These are phyloP conservation scores for Talaromyces pinophilus DNA, from an alignment of 2,329 filamentous ascomycete genomes.

Conservation along the genomic window DNA sequence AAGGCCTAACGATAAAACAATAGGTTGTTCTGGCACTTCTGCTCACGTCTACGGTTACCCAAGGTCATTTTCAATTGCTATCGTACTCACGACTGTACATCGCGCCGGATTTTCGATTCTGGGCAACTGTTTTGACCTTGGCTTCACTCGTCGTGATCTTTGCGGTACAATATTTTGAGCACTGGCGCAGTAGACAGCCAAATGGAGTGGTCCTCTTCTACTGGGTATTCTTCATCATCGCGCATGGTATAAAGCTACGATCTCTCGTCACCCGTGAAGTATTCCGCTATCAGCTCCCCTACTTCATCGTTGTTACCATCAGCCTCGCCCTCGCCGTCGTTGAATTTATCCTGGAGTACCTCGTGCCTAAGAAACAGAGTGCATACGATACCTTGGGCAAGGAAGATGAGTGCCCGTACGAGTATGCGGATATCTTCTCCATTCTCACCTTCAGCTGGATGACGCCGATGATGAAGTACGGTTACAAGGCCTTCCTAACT, in stretches of 20 bases:
- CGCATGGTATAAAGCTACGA: constrained; percentile 77
- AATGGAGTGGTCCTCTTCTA: constrained; percentile 89
- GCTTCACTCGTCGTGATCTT: constrained; percentile 74
- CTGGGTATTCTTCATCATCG: constrained; percentile 83
- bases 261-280: constrained; percentile 78
- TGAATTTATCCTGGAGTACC: constrained; percentile 80
- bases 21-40: constrained; percentile 67
- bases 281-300: constrained; percentile 65
- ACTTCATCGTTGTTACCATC: constrained; percentile 74
- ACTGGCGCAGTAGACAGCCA: constrained; percentile 76
- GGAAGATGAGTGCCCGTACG: constrained; percentile 68
- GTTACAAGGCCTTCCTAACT: constrained; percentile 87
- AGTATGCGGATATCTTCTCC: constrained; percentile 93
- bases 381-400: constrained; percentile 68
- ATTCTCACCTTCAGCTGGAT: constrained; percentile 96
- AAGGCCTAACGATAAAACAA: constrained; percentile 15
- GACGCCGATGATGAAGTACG: constrained; percentile 95
- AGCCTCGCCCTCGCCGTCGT: constrained; percentile 68
- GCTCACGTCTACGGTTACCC: constrained; percentile 66
- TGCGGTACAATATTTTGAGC: constrained; percentile 80
- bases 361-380: constrained; percentile 76
- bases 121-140: constrained; percentile 72
- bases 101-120: constrained; percentile 76
- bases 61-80: constrained; percentile 74
- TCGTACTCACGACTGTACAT: constrained; percentile 70